Conservation (phyloP, 208 protist genomes). For the Trypanosoma vivax region DNA sequence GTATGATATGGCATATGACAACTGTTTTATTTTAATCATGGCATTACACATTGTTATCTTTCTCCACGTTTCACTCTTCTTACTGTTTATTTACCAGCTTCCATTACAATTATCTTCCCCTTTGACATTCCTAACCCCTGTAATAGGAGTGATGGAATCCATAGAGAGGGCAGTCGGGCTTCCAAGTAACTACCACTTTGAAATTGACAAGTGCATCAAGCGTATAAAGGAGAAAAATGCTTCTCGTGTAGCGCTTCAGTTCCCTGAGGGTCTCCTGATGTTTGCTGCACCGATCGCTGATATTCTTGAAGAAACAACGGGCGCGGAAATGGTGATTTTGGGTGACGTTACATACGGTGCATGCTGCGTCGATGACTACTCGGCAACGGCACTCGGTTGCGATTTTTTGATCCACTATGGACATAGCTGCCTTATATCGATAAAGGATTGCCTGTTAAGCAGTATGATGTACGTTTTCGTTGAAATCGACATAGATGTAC, state of each 20-base stretch:
- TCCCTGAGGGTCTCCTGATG: conserved; percentile 98
- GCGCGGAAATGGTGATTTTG: conserved; percentile 94
- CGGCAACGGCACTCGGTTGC: conserved; percentile 91
- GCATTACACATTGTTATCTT: too few relatives aligned
- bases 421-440: conserved; percentile 96
- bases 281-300: conserved; percentile 96
- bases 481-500: conserved; percentile 97
- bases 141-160: not conserved
- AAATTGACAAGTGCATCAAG: conserved; percentile 98
- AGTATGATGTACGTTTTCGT: conserved; percentile 99
- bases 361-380: conserved; percentile 99
- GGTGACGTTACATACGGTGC: conserved; percentile 99
- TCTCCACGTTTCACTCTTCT: too few relatives aligned
- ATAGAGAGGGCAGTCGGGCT: conserved; percentile 44
- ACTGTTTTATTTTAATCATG: too few relatives aligned
- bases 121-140: not conserved
- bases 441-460: conserved; percentile 85
- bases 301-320: conserved; percentile 90
- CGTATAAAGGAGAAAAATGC: conserved; percentile 85
- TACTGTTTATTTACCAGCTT: too few relatives aligned
- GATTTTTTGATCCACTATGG: conserved; percentile 99
- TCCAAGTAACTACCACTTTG: conserved; percentile 98
- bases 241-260: conserved; percentile 95
- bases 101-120: not conserved
- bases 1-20: too few relatives aligned